These are phyloP conservation scores for Heracleum sosnowskyi DNA, from an alignment of 129 eudicot genomes.

Conservation along the genomic window DNA sequence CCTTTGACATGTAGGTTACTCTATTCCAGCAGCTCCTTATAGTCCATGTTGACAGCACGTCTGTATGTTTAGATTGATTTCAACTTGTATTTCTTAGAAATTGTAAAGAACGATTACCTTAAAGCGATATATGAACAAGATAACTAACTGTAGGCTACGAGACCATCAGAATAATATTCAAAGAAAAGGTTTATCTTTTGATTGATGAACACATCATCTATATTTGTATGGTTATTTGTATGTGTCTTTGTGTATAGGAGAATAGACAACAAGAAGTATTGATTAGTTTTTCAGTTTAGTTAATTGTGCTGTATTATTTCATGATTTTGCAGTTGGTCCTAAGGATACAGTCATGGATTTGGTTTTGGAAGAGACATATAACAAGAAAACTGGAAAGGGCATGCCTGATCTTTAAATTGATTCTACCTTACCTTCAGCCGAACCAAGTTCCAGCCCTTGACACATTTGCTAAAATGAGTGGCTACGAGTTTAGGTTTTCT, in stretches of 20 bases:
- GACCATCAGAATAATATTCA: neutral
- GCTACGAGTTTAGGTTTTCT: neutral
- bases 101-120: neutral
- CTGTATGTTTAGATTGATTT: neutral
- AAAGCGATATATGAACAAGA: neutral
- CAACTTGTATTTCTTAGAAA: neutral
- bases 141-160: neutral
- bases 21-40: neutral
- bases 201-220: neutral
- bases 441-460: neutral
- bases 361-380: constrained; percentile 66
- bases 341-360: constrained; percentile 79
- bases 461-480: neutral
- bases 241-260: neutral
- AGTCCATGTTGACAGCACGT: neutral
- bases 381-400: constrained; percentile 71
- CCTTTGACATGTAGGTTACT: neutral
- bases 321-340: constrained; percentile 54
- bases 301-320: neutral
- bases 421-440: neutral
- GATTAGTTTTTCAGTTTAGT: neutral
- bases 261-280: neutral
- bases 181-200: neutral
- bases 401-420: constrained; percentile 64
- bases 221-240: neutral